These are phyloP conservation scores for Saccharomycopsis guyanensis DNA, from an alignment of 805 yeast species.

Conservation along the genomic window DNA sequence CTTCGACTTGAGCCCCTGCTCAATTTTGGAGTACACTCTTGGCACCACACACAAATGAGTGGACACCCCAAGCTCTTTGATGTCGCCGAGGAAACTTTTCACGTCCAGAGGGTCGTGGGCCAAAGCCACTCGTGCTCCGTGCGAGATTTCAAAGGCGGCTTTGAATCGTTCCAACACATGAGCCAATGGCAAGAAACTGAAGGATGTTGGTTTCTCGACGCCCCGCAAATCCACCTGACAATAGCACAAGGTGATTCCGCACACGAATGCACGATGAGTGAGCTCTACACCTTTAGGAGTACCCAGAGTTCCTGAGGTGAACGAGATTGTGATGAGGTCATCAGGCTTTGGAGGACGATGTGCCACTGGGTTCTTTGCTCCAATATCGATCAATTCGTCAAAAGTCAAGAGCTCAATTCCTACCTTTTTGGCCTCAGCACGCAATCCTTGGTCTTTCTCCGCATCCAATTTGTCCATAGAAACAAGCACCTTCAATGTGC, in stretches of 20 bases:
- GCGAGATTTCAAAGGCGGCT: slow-evolving; percentile 22
- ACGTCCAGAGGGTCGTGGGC: slow-evolving; percentile 39
- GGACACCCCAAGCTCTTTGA: slow-evolving; percentile 37
- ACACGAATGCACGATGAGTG: slow-evolving; percentile 29
- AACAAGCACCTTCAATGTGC: slow-evolving; percentile 4
- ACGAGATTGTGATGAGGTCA: slow-evolving; percentile 44
- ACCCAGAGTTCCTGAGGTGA: slow-evolving; percentile 64
- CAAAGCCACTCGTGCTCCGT: slow-evolving; percentile 39
- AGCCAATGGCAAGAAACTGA: slow-evolving; percentile 47
- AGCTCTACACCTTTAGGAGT: slow-evolving; percentile 53
- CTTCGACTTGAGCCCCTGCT: slow-evolving; percentile 35
- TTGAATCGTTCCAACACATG: slow-evolving; percentile 45
- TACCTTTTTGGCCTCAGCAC: not conserved
- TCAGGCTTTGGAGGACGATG: slow-evolving; percentile 36
- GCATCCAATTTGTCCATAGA: slow-evolving; percentile 16
- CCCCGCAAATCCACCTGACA: slow-evolving; percentile 24
- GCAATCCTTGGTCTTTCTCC: slow-evolving; percentile 11
- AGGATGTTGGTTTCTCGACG: slow-evolving; percentile 32
- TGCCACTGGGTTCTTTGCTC: slow-evolving; percentile 31
- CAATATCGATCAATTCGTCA: slow-evolving; percentile 29
- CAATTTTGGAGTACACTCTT: slow-evolving; percentile 46
- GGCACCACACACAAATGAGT: slow-evolving; percentile 45
- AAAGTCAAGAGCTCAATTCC: slow-evolving; percentile 30
- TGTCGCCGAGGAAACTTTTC: slow-evolving; percentile 41
- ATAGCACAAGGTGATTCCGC: slow-evolving; percentile 11